Evolutionary conservation across 306 rosid genomes (phyloP).

Genomic region (Prunus armeniaca): DNA sequence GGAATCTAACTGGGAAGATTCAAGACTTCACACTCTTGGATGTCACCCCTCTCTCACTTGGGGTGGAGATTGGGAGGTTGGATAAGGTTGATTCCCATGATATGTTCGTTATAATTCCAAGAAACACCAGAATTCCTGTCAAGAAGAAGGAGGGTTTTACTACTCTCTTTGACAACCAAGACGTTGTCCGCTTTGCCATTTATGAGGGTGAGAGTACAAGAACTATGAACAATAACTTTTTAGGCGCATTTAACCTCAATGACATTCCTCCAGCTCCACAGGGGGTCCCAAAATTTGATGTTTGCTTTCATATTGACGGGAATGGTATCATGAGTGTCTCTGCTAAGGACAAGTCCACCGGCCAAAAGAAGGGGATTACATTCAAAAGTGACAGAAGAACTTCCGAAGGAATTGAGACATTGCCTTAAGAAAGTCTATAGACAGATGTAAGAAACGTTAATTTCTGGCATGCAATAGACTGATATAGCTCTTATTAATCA

Average conservation of each 20-base stretch:
- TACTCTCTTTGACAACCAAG: too few species aligned
- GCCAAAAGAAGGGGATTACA: neutral
- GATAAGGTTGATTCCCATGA: too few species aligned
- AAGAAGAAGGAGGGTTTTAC: too few species aligned
- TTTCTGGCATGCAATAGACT: too few species aligned
- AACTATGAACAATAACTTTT: neutral
- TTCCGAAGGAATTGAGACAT: too few species aligned
- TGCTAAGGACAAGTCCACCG: neutral
- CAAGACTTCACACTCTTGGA: slow-evolving; percentile 20
- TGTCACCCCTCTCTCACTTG: slow-evolving; percentile 7
- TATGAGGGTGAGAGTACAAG: neutral
- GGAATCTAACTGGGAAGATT: neutral
- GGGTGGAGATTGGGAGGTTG: neutral
- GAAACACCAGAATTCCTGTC: too few species aligned
- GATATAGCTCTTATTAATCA: too few species aligned
- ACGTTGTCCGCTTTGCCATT: too few species aligned
- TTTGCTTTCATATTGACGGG: neutral
- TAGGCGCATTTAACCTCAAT: neutral
- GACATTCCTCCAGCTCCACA: neutral
- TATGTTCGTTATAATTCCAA: too few species aligned
- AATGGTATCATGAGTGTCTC: neutral
- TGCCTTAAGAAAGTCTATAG: too few species aligned
- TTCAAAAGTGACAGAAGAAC: neutral
- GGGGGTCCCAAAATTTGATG: neutral
- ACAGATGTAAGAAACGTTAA: too few species aligned